Evolutionary conservation across 192 early-diverging fungal species (phyloP).

Genomic region (Podila epicladia): DNA sequence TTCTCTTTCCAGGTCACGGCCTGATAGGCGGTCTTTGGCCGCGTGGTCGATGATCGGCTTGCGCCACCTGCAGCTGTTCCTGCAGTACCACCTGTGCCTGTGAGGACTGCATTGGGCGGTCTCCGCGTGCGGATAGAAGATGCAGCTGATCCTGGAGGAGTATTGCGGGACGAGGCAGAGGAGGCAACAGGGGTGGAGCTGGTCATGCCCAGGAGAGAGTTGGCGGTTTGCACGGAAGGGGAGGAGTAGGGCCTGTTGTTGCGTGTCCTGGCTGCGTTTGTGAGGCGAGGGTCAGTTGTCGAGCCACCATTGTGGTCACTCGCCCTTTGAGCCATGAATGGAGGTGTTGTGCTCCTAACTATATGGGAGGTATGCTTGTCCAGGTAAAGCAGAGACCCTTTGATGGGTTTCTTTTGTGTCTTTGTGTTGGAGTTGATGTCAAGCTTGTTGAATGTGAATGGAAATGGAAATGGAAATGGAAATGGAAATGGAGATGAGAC

Average conservation of each 20-base stretch:
- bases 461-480: too few species aligned
- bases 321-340: too few species aligned
- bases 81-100: not conserved
- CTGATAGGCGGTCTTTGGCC: slow-evolving; percentile 39
- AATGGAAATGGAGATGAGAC: too few species aligned
- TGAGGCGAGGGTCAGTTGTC: not conserved
- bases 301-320: too few species aligned
- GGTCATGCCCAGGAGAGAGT: not conserved
- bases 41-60: slow-evolving; percentile 5
- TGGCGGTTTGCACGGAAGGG: not conserved
- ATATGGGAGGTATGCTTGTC: too few species aligned
- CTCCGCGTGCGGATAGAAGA: not conserved
- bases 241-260: not conserved
- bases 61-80: slow-evolving; percentile 1
- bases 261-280: not conserved
- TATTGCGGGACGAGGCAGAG: not conserved
- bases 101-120: not conserved
- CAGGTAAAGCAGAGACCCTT: too few species aligned
- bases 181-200: not conserved
- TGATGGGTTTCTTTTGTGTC: too few species aligned
- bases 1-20: slow-evolving; percentile 49
- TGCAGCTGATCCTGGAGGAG: not conserved
- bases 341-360: too few species aligned
- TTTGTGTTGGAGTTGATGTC: too few species aligned
- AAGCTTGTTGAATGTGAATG: too few species aligned